Conservation (phyloP, 2,329 filamentous ascomycete species). For the Monosporascus sp. region DNA sequence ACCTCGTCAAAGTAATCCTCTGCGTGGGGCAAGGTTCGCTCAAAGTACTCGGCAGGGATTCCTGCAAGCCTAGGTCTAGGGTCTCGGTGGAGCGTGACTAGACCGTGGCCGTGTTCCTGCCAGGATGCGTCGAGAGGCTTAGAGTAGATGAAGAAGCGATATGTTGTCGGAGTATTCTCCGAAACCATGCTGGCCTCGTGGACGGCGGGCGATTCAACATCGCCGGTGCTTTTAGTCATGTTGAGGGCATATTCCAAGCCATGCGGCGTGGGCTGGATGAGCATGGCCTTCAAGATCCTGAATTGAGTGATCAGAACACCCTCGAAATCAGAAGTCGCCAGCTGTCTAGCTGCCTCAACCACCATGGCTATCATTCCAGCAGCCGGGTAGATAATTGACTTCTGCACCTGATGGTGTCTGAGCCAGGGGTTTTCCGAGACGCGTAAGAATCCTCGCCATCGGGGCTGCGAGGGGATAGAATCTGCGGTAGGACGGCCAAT, state of each 20-base stretch:
- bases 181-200: slow-evolving; percentile 9
- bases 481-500: slow-evolving; percentile 42
- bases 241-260: slow-evolving; percentile 48
- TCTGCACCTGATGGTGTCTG: slow-evolving; percentile 45
- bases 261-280: slow-evolving; percentile 40
- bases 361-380: slow-evolving; percentile 46
- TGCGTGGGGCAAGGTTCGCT: slow-evolving; percentile 3
- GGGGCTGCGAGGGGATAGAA: slow-evolving; percentile 38
- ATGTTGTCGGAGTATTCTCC: slow-evolving; percentile 10
- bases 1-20: slow-evolving; percentile 25
- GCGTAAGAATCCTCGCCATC: slow-evolving; percentile 46
- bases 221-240: slow-evolving; percentile 24
- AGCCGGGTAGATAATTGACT: slow-evolving; percentile 45
- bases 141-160: slow-evolving; percentile 42
- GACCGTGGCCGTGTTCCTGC: slow-evolving; percentile 37
- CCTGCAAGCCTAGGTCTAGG: neutral
- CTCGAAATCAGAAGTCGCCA: slow-evolving; percentile 20
- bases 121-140: slow-evolving; percentile 34
- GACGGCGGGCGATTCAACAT: neutral
- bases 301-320: slow-evolving; percentile 42
- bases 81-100: slow-evolving; percentile 21
- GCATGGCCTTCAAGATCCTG: slow-evolving; percentile 44
- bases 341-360: slow-evolving; percentile 40
- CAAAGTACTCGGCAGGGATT: neutral
- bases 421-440: slow-evolving; percentile 48